These are phyloP conservation scores for Vitis labrusca DNA, from an alignment of 164 flowering plant species.

Conservation along the genomic window DNA sequence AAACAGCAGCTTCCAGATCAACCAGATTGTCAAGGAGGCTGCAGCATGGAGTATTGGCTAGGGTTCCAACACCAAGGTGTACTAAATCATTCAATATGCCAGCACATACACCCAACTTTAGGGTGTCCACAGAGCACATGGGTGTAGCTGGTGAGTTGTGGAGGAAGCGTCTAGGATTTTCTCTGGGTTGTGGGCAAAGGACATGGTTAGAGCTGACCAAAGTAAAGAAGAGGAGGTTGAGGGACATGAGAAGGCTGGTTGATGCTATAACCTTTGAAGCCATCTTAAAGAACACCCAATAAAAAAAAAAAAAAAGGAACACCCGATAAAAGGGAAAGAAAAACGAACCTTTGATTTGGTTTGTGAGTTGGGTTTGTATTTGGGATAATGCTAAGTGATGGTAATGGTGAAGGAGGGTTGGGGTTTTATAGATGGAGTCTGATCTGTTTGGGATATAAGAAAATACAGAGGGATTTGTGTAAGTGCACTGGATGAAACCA, in stretches of 20 bases:
- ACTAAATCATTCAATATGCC: slow-evolving; percentile 20
- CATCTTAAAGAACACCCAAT: slow-evolving; percentile 2
- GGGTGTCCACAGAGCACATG: slow-evolving; percentile 28
- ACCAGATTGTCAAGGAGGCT: slow-evolving; percentile 16
- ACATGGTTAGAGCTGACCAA: slow-evolving; percentile 20
- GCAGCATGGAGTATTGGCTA: slow-evolving; percentile 27
- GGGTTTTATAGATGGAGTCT: slow-evolving; percentile 21
- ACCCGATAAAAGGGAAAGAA: too few species aligned
- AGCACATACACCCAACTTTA: slow-evolving; percentile 30
- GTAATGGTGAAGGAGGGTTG: neutral
- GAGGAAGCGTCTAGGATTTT: slow-evolving; percentile 10
- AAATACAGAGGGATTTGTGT: too few species aligned
- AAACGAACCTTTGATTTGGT: neutral
- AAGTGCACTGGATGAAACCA: too few species aligned
- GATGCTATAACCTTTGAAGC: slow-evolving; percentile 19
- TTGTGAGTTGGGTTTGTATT: neutral
- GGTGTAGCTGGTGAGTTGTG: slow-evolving; percentile 4
- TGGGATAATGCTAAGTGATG: neutral
- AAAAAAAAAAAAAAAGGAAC: too few species aligned
- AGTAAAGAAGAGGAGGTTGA: slow-evolving; percentile 28
- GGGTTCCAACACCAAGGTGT: slow-evolving; percentile 20
- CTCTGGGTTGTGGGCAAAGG: slow-evolving; percentile 11
- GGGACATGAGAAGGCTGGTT: slow-evolving; percentile 20
- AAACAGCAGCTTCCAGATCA: slow-evolving; percentile 35
- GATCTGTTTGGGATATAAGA: too few species aligned